A percentile compares a stretch with the other conserved stretches of the same genome.
These are phyloP conservation scores for Sideroxylon spinosum DNA, from an alignment of 179 eudicot species.

Conservation along the genomic window DNA sequence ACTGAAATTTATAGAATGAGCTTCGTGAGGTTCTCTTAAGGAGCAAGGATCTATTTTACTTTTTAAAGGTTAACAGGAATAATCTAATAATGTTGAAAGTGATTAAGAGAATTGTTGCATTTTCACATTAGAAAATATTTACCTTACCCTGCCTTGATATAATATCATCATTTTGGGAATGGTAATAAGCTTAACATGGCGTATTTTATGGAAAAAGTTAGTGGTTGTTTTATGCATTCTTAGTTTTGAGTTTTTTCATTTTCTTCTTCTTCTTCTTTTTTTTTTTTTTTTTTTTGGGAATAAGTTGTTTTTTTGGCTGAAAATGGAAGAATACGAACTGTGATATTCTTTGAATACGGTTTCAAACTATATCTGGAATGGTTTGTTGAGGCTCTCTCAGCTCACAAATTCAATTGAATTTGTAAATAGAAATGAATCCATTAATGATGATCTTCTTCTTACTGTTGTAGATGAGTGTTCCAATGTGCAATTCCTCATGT, in stretches of 20 bases:
- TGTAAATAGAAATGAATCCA: not conserved
- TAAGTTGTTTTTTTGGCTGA: not conserved
- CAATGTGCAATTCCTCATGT: not conserved
- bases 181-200: not conserved
- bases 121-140: not conserved
- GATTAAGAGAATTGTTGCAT: not conserved
- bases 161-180: not conserved
- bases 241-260: no score
- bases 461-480: not conserved
- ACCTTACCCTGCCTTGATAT: not conserved
- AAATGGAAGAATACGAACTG: not conserved
- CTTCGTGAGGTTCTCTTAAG: not conserved
- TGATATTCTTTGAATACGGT: not conserved
- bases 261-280: not conserved
- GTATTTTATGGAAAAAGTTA: not conserved
- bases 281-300: not conserved
- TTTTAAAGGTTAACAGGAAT: no score
- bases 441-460: not conserved
- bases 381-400: not conserved
- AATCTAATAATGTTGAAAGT: no score
- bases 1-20: not conserved
- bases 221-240: not conserved
- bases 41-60: not conserved
- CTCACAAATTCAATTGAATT: not conserved
- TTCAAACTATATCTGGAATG: not conserved